A percentile compares a stretch with the other conserved stretches of the same genome.
These are phyloP conservation scores for Herpetomonas muscarum DNA, from an alignment of 208 protist species.

Conservation along the genomic window DNA sequence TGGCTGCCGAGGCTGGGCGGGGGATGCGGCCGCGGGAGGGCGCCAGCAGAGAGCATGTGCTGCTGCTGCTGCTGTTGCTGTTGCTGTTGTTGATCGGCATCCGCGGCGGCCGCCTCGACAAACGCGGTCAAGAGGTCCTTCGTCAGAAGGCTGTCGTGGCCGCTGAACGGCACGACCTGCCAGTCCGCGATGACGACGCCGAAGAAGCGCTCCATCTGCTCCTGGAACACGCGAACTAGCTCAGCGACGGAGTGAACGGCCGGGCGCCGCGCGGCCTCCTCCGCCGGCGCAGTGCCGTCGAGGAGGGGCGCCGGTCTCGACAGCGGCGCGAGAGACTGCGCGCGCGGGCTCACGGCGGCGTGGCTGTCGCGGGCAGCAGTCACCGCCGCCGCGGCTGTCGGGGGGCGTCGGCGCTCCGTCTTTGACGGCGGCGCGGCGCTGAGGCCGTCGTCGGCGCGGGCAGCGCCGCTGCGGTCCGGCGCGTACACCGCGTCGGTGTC, in stretches of 20 bases:
- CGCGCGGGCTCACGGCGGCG: too few species aligned
- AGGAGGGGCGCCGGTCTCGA: neutral
- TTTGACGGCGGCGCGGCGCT: neutral
- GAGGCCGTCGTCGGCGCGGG: neutral
- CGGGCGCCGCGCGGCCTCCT: constrained; percentile 11
- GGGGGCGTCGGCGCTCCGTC: neutral
- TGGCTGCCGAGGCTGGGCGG: too few species aligned
- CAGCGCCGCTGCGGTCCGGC: constrained; percentile 5
- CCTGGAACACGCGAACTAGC: constrained; percentile 25
- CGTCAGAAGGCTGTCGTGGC: constrained; percentile 19
- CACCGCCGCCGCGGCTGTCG: neutral
- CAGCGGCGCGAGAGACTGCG: too few species aligned
- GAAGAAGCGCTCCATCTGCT: constrained; percentile 30
- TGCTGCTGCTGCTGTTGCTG: neutral
- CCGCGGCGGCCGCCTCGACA: constrained; percentile 12
- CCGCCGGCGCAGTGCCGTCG: neutral
- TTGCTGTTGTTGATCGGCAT: neutral
- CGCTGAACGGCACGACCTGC: constrained; percentile 61
- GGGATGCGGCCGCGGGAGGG: neutral
- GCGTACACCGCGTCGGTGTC: constrained; percentile 20
- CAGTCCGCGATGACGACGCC: constrained; percentile 42
- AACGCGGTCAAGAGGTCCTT: constrained; percentile 22
- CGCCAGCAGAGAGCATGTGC: neutral
- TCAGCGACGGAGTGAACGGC: constrained; percentile 21
- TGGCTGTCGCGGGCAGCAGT: too few species aligned